Evolutionary conservation across 768 basidiomycete genomes (phyloP).

Genomic region (Fomitopsis pulvina): DNA sequence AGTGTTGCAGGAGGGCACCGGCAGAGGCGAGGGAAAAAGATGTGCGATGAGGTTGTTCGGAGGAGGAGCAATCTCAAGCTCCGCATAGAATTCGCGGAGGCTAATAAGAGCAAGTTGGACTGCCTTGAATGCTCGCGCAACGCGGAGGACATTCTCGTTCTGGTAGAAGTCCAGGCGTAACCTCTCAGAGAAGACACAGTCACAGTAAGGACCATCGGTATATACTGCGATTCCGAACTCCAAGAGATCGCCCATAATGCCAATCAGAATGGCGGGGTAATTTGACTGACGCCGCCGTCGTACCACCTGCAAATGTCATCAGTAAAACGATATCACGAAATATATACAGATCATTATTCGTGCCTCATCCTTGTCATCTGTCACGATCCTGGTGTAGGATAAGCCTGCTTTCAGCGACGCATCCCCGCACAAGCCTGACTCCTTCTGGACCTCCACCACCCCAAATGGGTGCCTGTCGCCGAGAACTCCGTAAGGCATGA

Average conservation of each 20-base stretch:
- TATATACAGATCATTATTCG: neutral
- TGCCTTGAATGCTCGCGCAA: neutral
- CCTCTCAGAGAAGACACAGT: neutral
- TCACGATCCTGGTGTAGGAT: neutral
- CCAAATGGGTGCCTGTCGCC: neutral
- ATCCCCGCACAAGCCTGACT: neutral
- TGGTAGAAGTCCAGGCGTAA: neutral
- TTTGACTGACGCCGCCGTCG: neutral
- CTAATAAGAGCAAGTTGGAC: neutral
- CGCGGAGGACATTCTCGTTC: neutral
- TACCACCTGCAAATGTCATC: neutral
- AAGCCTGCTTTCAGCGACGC: neutral
- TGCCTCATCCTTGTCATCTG: neutral
- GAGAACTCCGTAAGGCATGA: neutral
- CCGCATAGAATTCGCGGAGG: neutral
- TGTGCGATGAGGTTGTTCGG: neutral
- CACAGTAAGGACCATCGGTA: neutral
- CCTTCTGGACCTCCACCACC: neutral
- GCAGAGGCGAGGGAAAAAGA: constrained; percentile 1
- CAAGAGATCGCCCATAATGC: neutral
- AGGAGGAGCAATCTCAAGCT: neutral
- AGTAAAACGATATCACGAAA: neutral
- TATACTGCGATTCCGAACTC: neutral
- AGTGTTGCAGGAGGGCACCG: neutral
- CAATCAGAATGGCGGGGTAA: neutral